Evolutionary conservation across 345 rosid genomes (phyloP), one percentile per base, ranked within the genome.

Genomic region (Adansonia digitata): DNA sequence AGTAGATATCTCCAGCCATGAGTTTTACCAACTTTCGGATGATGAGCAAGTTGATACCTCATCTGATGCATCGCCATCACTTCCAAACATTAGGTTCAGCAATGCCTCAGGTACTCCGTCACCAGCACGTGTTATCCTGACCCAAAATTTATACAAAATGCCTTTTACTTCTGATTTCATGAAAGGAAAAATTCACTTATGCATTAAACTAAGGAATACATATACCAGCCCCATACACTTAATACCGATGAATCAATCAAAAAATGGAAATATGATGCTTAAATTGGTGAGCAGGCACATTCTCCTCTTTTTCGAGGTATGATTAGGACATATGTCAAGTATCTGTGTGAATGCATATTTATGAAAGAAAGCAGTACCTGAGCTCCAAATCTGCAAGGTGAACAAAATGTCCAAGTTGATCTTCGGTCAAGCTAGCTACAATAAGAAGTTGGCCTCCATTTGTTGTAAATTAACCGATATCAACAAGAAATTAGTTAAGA

Each of bases 1-100:
- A 94, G 77, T 87, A 92, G 40, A 92, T 90, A 77, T 94, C 97
- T 77, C 98, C 94, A 66, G 86, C 89, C 97, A 91, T 92, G 62
- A 92, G 89, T 81, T 88, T 92, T 77, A 85, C 84, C 72, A 94
- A 80, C 71, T 88, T 92, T 77, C 88, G 63, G 85, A 94, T 94
- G 59, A 92, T 78, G 68, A 89, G 76, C 76, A 94, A 81, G 71
- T 94, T 81, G 66, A 91, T 78, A 70, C 97, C 75, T 90, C 95
- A 77, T 91, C 98, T 0, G 91, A 85, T 35, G 83, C 81, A 27
- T 84, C 94, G 62, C 79, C 90, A 65, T 82, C 88, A 18, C 62
- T 84, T n/a, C 87, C 89, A 78, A 90, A 92, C 97, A 92, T 94
- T 63, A 90, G 84, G 82, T 84, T 85, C 78, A 92, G 87, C 80